Evolutionary conservation across 2,329 filamentous ascomycete genomes (phyloP), one percentile per base, ranked within the genome.

Genomic region (Fusarium redolens): DNA sequence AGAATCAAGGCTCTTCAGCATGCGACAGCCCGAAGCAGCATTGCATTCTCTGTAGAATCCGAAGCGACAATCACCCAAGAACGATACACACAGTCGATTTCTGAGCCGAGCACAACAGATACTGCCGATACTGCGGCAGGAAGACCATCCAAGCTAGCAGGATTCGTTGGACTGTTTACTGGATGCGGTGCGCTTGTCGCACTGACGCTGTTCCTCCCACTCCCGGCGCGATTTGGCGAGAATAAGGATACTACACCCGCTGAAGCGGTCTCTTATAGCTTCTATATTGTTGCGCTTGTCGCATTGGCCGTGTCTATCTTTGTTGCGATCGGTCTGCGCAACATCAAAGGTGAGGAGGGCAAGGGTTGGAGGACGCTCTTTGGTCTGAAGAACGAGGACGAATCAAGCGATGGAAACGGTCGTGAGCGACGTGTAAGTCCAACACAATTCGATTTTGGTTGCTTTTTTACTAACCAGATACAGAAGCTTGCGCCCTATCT

Each of bases 171-270:
- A 8, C 86, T 97, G 65, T 97, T 97, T 79, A 97, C 96, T 12
- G 96, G 96, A 30, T 94, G 93, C 77, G 96, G 96, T 68, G 96
- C 96, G 18, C 87, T 99, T 9, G 87, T 99, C 8, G 95, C 96
- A 15, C 85, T 99, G 35, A 82, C 86, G 1, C 78, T 96, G 38
- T 98, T 99, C 79, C 86, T 99, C 18, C 96, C 96, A 10, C 87
- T 99, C 22, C 96, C 96, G 0, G 92, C 94, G 4, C 88, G 88
- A 38, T 97, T 98, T 78, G 87, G 87, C 31, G 89, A 92, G 77
- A 86, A 91, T 33, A 86, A 91, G 44, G 93, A 92, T n/a, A 86
- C 92, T 14, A 92, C 91, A 1, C 91, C 92, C 25, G 91, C 89
- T 3, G 84, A 92, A 73, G 93, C 96, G 4, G 91, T 99, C 14